Base-by-base conservation (phyloP, 2,329 filamentous ascomycete genomes). In the Botrytis sinoallii region DNA sequence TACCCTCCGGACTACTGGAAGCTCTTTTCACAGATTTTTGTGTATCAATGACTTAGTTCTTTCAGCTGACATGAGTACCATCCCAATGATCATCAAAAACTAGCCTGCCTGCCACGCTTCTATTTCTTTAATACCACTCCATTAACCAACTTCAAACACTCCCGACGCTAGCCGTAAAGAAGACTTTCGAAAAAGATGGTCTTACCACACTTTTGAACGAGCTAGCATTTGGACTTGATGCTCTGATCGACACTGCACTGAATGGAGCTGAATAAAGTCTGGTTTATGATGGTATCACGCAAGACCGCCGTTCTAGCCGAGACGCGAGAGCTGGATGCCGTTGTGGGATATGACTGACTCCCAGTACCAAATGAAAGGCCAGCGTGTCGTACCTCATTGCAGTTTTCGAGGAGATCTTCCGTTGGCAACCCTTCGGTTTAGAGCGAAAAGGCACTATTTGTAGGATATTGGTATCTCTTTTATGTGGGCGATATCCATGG, bases 41-140 rank as follows among this genome's bases (percentile, higher is more conserved):
- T 55, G 2, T 0, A n/a, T 16, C 1, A 16, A 7, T 3, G 16
- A n/a, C 25, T 14, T 14, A 25, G 1, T 4, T 0, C 4, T 4
- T 25, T 52, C 3, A 52, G 25, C 5, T 52, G 1, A 3, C 25
- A n/a, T 6, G 22, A 25, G 32, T 32, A 32, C 3, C 32, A 32
- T 32, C 32, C 32, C 32, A 32, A 32, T 32, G 32, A 32, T 32
- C 32, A 32, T 32, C 32, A 32, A 32, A 32, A 32, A 32, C 32
- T 32, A 32, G 32, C 32, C 32, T 32, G 4, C 32, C 32, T 32
- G n/a, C 22, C 1, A n/a, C 22, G 0, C 1, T 0, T 52, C 22
- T 48, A 14, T 12, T 25, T 52, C 10, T n/a, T n/a, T 1, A 3
- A 4, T 14, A 52, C 25, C 4, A n/a, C 9, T 52, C 48, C 14